A percentile compares a stretch with the other conserved stretches of the same genome.
Conservation (phyloP, 345 rosid genomes). For the Turritis glabra region DNA sequence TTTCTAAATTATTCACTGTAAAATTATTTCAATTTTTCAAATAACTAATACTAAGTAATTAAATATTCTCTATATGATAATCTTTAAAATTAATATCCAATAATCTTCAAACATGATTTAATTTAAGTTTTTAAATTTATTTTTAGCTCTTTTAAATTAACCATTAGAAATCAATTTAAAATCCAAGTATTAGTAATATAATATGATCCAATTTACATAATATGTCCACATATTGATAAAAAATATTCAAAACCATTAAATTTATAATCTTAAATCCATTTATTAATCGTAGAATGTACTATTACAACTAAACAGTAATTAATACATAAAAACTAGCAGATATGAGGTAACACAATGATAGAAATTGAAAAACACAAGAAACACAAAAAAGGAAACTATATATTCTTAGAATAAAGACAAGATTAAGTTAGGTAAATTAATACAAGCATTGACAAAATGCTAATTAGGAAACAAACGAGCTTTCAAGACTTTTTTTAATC, state of each 20-base stretch:
- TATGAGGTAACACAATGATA: not conserved
- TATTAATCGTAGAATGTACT: not conserved
- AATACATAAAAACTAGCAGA: not conserved
- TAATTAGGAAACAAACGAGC: constrained; percentile 14
- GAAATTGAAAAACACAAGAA: not conserved
- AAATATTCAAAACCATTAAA: not conserved
- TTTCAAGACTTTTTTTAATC: not conserved
- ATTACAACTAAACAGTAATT: not conserved
- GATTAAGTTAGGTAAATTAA: not conserved
- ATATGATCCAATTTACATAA: not conserved
- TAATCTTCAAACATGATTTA: not conserved
- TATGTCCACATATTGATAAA: not conserved
- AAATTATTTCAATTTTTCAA: not conserved
- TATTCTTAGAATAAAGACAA: not conserved
- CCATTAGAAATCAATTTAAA: too few species aligned
- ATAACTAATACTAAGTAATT: not conserved
- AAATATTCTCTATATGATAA: not conserved
- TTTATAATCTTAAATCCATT: not conserved
- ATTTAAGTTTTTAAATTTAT: not conserved
- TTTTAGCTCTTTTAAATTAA: too few species aligned
- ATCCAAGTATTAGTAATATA: not conserved
- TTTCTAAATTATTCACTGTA: not conserved
- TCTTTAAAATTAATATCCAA: not conserved
- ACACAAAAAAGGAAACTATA: not conserved
- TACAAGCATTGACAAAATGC: not conserved